These are phyloP conservation scores for Arthroderma sp. DNA, from an alignment of 2,329 filamentous ascomycete genomes.

Conservation along the genomic window DNA sequence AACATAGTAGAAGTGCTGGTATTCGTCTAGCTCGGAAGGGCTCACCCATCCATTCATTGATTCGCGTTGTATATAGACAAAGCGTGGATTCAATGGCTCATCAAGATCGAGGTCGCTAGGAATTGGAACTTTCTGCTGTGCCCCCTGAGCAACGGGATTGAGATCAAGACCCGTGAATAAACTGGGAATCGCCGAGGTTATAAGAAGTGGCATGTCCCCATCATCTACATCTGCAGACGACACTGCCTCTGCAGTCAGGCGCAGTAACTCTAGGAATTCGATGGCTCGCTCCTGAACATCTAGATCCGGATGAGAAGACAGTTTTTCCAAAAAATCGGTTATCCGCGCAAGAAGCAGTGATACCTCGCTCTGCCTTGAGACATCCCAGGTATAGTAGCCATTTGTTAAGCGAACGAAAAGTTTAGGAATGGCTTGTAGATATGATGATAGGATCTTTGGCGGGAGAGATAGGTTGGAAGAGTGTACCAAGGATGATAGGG, in stretches of 20 bases:
- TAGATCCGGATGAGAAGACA: constrained; percentile 69
- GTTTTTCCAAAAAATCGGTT: constrained; percentile 64
- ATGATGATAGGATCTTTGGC: constrained; percentile 59
- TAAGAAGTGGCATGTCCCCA: constrained; percentile 60
- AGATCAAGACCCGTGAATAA: constrained; percentile 78
- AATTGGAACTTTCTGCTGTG: constrained; percentile 73
- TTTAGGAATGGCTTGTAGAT: constrained; percentile 75
- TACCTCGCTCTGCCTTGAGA: constrained; percentile 58
- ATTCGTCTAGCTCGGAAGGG: constrained; percentile 31
- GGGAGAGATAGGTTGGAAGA: constrained; percentile 44
- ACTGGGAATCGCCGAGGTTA: constrained; percentile 81
- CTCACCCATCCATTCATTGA: constrained; percentile 40
- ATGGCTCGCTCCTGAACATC: constrained; percentile 93
- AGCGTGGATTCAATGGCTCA: constrained; percentile 63
- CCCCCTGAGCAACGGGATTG: constrained; percentile 73
- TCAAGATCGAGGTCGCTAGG: constrained; percentile 67
- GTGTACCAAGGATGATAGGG: constrained; percentile 63
- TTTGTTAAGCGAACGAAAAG: constrained; percentile 62
- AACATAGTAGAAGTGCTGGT: constrained; percentile 28
- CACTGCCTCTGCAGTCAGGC: constrained; percentile 67
- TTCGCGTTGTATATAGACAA: constrained; percentile 50
- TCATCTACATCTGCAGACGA: constrained; percentile 16
- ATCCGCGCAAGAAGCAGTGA: constrained; percentile 69
- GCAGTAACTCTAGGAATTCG: constrained; percentile 80
- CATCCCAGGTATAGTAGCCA: constrained; percentile 55